Base-by-base conservation (phyloP, 108 stramenopile genomes). In the Heterococcus sp. region DNA sequence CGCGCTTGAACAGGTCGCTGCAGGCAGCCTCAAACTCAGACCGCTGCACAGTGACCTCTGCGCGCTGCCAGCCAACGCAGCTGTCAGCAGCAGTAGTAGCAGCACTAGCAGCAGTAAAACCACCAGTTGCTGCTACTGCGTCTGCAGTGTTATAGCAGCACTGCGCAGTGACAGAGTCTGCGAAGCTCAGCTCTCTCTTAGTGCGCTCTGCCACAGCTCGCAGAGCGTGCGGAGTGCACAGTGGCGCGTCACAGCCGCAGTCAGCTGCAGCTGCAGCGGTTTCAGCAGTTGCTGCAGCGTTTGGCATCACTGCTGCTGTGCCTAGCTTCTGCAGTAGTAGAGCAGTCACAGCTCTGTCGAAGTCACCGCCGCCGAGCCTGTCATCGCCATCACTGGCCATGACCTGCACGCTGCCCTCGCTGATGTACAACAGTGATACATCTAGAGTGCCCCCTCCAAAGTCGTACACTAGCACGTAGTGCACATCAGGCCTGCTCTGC, bases 401-500 rank as follows among this genome's bases (percentile, higher is more conserved):
- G 38, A 97, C 96, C 68, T 95, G 93, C 64, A 92, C 93, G 69
- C 87, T 93, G 4, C 97, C 97, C 32, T 92, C 88, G 30, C 85
- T 82, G 31, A 98, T 92, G 73, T 94, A 95, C 39, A 98, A 68
- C 2, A 98, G 58, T 8, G 92, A 93, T 4, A 98, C 92, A 85
- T 96, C 97, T 38, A 98, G 87, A 2, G 97, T 98, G 29, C 97
- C 97, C 35, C 97, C 97, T 32, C 95, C 97, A 87, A 96, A 95
- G 76, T 98, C 97, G 87, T 96, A 98, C 2, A 98, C 97, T 66
- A 98, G 84, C 58, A 98, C 94, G 87, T 94, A 92, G 81, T 96
- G 92, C 2, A 98, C 94, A 68, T 94, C 90, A 30, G 89, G 88
- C 58, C 95, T 95, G 74, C 91, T 93, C 75, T 96, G 93, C 74